Base-by-base conservation (phyloP, 345 rosid genomes). In the Cochlearia excelsa region DNA sequence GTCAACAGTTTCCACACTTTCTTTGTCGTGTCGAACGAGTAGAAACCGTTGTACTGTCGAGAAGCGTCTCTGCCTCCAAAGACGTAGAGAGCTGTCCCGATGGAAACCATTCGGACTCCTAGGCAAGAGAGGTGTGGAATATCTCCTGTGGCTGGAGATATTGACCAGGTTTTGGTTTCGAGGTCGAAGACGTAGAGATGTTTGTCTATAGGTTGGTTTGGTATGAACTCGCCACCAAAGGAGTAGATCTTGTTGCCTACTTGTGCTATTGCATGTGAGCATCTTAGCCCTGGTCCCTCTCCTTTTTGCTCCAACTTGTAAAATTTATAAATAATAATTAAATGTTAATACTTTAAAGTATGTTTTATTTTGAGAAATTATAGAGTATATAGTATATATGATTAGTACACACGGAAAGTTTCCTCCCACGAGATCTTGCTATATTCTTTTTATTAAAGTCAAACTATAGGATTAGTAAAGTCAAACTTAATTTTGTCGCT, bases 1-100 rank as follows among this genome's bases (percentile, higher is more conserved):
- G 74, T 70, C 31, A 70, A 6, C 6, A 70, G 47, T 34, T 48
- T 70, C 74, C 74, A 70, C 54, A 48, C 69, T 51, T 56, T 63
- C 0, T 2, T 70, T 9, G 28, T 46, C 7, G 69, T 70, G 48
- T 70, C 74, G 23, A 26, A 70, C 7, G 74, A 62, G 54, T 61
- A 63, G 35, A 70, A 70, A 27, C 59, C 74, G 42, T 70, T 70
- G 45, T 54, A 70, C 27, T 40, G 6, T 0, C 64, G 69, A 3
- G 47, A 16, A 4, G 47, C 54, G 28, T 70, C 74, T 40, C 69
- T 68, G 28, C 74, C 74, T 8, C 69, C 74, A 41, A 70, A 70
- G 46, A 63, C 68, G 4, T 70, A 70, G 6, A 70, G 51, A 9
- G 11, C 48, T 2, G 46, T 1, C 2, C 74, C 74, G 9, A 27